Percentiles rank a stretch among this genome's conserved stretches.
Conservation (phyloP, 345 rosid species). For the Aquilaria sinensis region DNA sequence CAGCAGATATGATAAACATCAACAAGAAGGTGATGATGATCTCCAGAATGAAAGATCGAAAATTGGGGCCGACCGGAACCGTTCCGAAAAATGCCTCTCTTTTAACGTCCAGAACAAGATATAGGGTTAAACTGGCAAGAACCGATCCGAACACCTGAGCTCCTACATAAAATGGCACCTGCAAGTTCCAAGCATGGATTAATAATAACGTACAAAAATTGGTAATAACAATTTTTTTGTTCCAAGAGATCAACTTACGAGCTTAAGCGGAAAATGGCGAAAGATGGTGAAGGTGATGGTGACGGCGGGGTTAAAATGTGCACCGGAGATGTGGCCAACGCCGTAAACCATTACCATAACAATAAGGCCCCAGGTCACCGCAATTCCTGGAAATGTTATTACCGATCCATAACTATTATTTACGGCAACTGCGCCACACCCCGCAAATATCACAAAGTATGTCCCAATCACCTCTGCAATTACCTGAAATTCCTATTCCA, state of each 20-base stretch:
- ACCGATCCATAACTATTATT: slow-evolving; percentile 53
- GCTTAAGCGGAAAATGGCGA: slow-evolving; percentile 38
- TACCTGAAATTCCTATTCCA: slow-evolving; percentile 18
- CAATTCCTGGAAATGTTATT: slow-evolving; percentile 53
- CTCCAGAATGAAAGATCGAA: slow-evolving; percentile 35
- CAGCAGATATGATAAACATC: slow-evolving; percentile 51
- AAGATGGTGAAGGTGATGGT: slow-evolving; percentile 56
- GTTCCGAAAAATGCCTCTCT: slow-evolving; percentile 35
- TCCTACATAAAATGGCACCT: slow-evolving; percentile 40
- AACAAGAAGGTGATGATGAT: slow-evolving; percentile 43
- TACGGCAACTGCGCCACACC: slow-evolving; percentile 64
- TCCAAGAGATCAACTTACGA: slow-evolving; percentile 24
- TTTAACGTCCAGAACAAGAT: slow-evolving; percentile 17
- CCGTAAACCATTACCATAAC: slow-evolving; percentile 73
- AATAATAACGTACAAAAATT: not conserved
- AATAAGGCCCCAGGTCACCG: slow-evolving; percentile 64
- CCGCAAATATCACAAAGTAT: slow-evolving; percentile 61
- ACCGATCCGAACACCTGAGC: slow-evolving; percentile 41
- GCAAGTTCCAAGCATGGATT: not conserved
- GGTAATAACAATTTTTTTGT: no score
- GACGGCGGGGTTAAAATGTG: slow-evolving; percentile 77
- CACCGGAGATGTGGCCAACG: slow-evolving; percentile 75
- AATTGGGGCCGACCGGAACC: slow-evolving; percentile 33
- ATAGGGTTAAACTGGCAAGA: slow-evolving; percentile 37
- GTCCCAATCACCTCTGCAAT: slow-evolving; percentile 70